phyloP scores from a whole-genome alignment of 169 alveolate species.

The Plasmodium billcollinsi region DNA sequence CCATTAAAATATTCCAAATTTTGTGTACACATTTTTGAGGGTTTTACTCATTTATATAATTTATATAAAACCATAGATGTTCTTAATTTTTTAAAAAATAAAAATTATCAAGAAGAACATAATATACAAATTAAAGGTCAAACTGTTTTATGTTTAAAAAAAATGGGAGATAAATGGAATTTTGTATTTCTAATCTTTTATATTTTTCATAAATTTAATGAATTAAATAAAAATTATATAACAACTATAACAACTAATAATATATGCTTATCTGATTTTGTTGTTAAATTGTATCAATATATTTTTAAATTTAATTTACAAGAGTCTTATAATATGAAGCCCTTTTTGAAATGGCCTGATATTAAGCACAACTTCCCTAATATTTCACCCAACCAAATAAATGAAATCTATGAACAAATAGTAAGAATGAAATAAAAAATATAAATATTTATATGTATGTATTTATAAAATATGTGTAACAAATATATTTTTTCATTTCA shows the following conservation, averaged over 20 bases:
- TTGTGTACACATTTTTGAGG: constrained; percentile 59
- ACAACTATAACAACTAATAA: constrained; percentile 19
- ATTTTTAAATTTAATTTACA: constrained; percentile 50
- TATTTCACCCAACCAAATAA: constrained; percentile 24
- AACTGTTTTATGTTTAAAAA: constrained; percentile 52
- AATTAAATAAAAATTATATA: constrained; percentile 37
- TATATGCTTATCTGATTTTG: constrained; percentile 47
- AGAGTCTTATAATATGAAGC: constrained; percentile 45
- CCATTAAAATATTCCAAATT: constrained; percentile 71
- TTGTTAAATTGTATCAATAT: constrained; percentile 42
- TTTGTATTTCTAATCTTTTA: constrained; percentile 47
- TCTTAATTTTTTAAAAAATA: constrained; percentile 44
- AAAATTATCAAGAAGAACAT: constrained; percentile 8
- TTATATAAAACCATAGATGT: constrained; percentile 47
- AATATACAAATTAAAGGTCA: constrained; percentile 49
- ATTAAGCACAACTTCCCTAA: constrained; percentile 64
- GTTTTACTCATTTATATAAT: constrained; percentile 39
- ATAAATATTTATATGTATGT: neutral
- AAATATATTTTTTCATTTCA: neutral
- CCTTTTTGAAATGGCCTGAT: constrained; percentile 76
- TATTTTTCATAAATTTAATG: constrained; percentile 71
- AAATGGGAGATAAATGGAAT: constrained; percentile 73
- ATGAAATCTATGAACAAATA: constrained; percentile 66
- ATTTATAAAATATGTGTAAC: neutral
- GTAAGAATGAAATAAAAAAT: constrained; percentile 12